Percentiles rank a stretch among this genome's conserved stretches.
Evolutionary conservation across 2,329 filamentous ascomycete genomes (phyloP).

Genomic region (Balansia obtecta): DNA sequence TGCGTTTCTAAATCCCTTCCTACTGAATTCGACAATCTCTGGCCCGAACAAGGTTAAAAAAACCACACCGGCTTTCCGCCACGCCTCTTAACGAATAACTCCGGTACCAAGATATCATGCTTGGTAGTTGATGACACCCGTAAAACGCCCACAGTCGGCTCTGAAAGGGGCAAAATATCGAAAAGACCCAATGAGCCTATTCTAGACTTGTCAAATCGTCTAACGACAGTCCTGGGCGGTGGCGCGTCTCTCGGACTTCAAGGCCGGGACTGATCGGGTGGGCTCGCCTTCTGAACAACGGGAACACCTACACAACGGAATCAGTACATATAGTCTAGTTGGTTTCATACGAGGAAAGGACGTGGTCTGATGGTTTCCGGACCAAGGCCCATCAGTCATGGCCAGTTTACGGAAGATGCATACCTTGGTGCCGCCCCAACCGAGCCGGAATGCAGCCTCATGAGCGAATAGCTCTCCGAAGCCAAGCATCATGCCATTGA

Average conservation of each 20-base stretch:
- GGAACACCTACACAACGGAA: slow-evolving; percentile 36
- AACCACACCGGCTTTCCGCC: neutral
- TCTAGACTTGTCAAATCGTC: slow-evolving; percentile 58
- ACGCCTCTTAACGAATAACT: too few species aligned
- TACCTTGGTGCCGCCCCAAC: slow-evolving; percentile 91
- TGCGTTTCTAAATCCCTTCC: too few species aligned
- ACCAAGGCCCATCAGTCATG: neutral
- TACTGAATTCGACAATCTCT: neutral
- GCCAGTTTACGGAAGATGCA: neutral
- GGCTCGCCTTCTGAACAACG: slow-evolving; percentile 44
- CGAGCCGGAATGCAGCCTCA: slow-evolving; percentile 83
- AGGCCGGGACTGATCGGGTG: slow-evolving; percentile 70
- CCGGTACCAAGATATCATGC: too few species aligned
- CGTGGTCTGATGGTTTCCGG: neutral
- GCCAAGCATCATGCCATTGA: slow-evolving; percentile 96
- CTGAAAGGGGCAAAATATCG: too few species aligned
- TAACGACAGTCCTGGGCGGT: slow-evolving; percentile 44
- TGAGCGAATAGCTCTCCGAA: slow-evolving; percentile 96
- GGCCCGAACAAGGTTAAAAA: neutral
- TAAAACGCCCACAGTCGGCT: too few species aligned
- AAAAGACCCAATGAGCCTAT: slow-evolving; percentile 20
- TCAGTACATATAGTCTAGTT: slow-evolving; percentile 5
- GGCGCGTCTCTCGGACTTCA: slow-evolving; percentile 59
- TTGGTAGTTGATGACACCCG: too few species aligned
- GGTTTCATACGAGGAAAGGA: neutral